Evolutionary conservation across 768 basidiomycete genomes (phyloP).

Genomic region (Pisolithus microcarpus): DNA sequence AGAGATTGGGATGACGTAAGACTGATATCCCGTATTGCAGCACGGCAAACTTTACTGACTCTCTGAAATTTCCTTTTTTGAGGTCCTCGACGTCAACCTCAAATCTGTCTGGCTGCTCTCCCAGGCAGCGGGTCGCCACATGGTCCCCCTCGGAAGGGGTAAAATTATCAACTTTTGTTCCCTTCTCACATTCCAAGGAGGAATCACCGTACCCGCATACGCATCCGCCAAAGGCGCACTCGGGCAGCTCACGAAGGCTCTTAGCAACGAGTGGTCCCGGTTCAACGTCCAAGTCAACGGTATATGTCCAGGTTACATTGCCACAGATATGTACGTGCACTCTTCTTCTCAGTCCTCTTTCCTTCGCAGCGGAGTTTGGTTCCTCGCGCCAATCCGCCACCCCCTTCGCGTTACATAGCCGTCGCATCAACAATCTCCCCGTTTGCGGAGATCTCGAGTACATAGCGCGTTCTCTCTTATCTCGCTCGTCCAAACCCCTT

Average conservation of each 20-base stretch:
- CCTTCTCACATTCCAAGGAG: constrained; percentile 46
- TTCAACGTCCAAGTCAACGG: constrained; percentile 86
- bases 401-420: not conserved
- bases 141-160: constrained; percentile 67
- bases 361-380: not conserved
- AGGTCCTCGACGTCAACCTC: constrained; percentile 85
- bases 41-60: constrained; percentile 4
- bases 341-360: constrained; percentile 10
- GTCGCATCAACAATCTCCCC: not conserved
- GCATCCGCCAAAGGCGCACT: constrained; percentile 87
- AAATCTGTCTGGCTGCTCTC: constrained; percentile 81
- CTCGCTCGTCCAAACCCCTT: not conserved
- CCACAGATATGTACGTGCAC: constrained; percentile 70
- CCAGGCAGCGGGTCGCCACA: constrained; percentile 83
- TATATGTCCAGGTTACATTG: constrained; percentile 83
- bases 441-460: not conserved
- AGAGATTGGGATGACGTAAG: constrained; percentile 64
- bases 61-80: constrained; percentile 8
- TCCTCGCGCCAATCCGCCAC: constrained; percentile 6
- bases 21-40: constrained; percentile 17
- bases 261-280: constrained; percentile 90
- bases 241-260: constrained; percentile 79
- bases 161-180: constrained; percentile 68
- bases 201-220: constrained; percentile 79
- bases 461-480: not conserved